Base-by-base conservation (phyloP, 495 filamentous ascomycete genomes). In the Aspergillus indologenus region DNA sequence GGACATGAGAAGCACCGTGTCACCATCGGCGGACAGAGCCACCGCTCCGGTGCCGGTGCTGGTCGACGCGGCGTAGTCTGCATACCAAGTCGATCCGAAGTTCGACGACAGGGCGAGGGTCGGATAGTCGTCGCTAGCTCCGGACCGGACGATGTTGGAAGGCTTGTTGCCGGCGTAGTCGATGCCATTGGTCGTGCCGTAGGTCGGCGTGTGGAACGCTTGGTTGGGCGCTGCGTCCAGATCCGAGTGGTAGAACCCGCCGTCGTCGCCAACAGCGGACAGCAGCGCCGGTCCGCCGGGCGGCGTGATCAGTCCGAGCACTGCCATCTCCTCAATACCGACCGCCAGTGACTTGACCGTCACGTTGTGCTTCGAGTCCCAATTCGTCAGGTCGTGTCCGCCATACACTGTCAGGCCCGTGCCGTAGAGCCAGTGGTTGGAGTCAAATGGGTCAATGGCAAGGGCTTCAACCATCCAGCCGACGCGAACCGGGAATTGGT, bases 351-450 rank as follows among this genome's bases (percentile, higher is more conserved):
- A 58, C 48, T 61, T 43, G 3, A 61, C 11, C 1, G 60, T 61
- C 12, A 61, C 54, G 4, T 29, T 26, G 42, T 54, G 49, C 5
- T 26, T 18, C 1, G 47, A 24, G 50, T 61, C 60, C 60, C 60
- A 61, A 2, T 45, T 54, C 0, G 5, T 29, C 7, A 61, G 49
- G 23, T 61, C 60, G 45, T 61, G 60, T 9, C 60, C 48, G 9
- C 60, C 60, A 42, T 61, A 61, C 44, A 61, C 54, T 7, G 60
- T 61, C 17, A 44, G 49, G 17, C 60, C 60, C 1, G 60, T 61
- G 43, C 60, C 60, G 55, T 61, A 61, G 20, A 61, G 55, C 60
- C 60, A 61, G 60, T 61, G 60, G 50, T 61, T 58, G 42, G 60
- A 61, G 48, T 61, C 60, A 19, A 58, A 58, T 15, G 60, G 60